Conservation (phyloP, 108 stramenopile species). For the Skeletonema grethae region DNA sequence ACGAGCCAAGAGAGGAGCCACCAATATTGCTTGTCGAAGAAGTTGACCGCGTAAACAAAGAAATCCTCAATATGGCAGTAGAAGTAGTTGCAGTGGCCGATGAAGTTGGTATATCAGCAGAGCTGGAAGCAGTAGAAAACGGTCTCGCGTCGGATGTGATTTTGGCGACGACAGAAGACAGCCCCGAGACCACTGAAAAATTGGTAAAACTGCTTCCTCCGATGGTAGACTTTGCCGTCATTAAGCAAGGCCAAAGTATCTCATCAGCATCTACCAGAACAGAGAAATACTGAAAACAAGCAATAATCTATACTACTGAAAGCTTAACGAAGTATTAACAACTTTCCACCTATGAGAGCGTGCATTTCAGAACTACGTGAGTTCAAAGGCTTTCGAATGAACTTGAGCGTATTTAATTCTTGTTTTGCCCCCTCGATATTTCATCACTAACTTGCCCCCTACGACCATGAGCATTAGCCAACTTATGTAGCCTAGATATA, state of each 20-base stretch:
- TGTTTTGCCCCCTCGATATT: background rate
- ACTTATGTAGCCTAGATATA: background rate
- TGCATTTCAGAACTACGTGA: background rate
- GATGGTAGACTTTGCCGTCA: slow-evolving; percentile 47
- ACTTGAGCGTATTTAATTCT: background rate
- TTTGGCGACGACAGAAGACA: background rate
- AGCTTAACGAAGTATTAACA: too few relatives aligned
- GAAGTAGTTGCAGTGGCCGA: slow-evolving; percentile 37
- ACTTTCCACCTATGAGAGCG: background rate
- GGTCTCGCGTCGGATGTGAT: background rate
- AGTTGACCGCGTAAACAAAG: slow-evolving; percentile 33
- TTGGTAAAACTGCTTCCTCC: slow-evolving; percentile 36
- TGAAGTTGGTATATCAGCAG: slow-evolving; percentile 16
- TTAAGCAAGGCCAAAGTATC: slow-evolving; percentile 44
- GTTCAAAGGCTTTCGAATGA: background rate
- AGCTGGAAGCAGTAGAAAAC: slow-evolving; percentile 5
- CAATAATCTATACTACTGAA: too few relatives aligned
- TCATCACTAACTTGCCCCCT: background rate
- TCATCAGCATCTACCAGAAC: slow-evolving; percentile 15
- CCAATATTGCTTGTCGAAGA: slow-evolving; percentile 44
- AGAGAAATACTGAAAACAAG: background rate
- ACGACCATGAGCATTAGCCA: background rate
- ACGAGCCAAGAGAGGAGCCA: slow-evolving; percentile 77
- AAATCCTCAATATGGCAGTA: slow-evolving; percentile 35
- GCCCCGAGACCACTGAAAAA: slow-evolving; percentile 8